Evolutionary conservation across 2,329 filamentous ascomycete species (phyloP).

Genomic region (Elsinoe australis): DNA sequence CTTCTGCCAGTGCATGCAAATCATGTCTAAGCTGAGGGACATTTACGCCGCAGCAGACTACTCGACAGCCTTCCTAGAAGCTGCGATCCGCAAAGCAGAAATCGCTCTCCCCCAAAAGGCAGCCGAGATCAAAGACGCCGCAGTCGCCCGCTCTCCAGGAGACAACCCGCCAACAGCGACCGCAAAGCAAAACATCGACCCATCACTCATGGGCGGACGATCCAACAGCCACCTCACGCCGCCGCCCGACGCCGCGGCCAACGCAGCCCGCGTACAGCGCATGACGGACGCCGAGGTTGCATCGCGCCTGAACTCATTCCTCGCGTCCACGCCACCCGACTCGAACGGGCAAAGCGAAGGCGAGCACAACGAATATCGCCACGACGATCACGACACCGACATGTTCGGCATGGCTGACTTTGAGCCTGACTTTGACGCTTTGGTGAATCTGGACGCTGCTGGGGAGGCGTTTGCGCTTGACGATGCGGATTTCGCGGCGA

Average conservation of each 20-base stretch:
- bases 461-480: slow-evolving; percentile 30
- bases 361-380: slow-evolving; percentile 13
- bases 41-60: slow-evolving; percentile 93
- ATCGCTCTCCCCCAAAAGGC: slow-evolving; percentile 54
- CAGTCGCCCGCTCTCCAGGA: slow-evolving; percentile 40
- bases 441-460: slow-evolving; percentile 33
- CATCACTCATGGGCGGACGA: slow-evolving; percentile 11
- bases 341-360: slow-evolving; percentile 27
- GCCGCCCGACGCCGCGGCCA: slow-evolving; percentile 26
- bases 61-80: slow-evolving; percentile 89
- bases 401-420: slow-evolving; percentile 23
- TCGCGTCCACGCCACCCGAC: slow-evolving; percentile 44
- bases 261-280: slow-evolving; percentile 23
- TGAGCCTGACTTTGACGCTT: slow-evolving; percentile 32
- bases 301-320: slow-evolving; percentile 41
- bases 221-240: slow-evolving; percentile 29
- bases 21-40: slow-evolving; percentile 78
- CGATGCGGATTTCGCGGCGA: slow-evolving; percentile 27
- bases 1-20: slow-evolving; percentile 86
- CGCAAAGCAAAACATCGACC: slow-evolving; percentile 12
- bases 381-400: slow-evolving; percentile 17
- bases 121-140: slow-evolving; percentile 27
- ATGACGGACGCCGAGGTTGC: slow-evolving; percentile 42
- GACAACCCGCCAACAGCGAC: slow-evolving; percentile 14
- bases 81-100: slow-evolving; percentile 77